Evolutionary conservation across 1,139 yeast genomes (phyloP), one percentile per base, ranked within the genome.

Genomic region (Taiozyma onychis): DNA sequence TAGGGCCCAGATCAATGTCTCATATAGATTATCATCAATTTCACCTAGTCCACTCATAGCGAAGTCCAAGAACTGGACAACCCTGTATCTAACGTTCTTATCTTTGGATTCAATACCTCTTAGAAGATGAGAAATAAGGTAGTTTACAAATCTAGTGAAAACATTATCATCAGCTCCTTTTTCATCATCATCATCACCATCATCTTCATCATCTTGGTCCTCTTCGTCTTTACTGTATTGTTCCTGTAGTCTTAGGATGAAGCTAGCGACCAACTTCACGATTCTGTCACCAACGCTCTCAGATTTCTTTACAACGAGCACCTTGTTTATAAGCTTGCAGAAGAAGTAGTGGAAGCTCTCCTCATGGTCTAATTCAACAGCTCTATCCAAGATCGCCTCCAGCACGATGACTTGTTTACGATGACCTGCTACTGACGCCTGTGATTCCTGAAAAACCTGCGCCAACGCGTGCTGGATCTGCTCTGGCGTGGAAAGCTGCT

Each of bases 371-470:
- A 81, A 68, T 16, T 74, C 74, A 6, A 73, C 66, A 1, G 95
- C 81, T 55, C 79, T 76, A 24, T 70, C 61, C 54, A 85, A 88
- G 16, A 88, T 71, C 42, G 77, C 77, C 60, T 77, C 77, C 63
- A 88, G 66, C 10, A 87, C 77, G 13, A 82, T 78, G 8, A 84
- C 80, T 51, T 88, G 81, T 60, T 88, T 85, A 45, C 88, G 73
- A 66, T 90, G 97, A 3, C 91, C 85, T 0, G 93, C 83, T 39
- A 84, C 73, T 1, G 88, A 76, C 39, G 53, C 52, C 48, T 91
- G 98, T 0, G 95, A 89, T 53, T 85, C 93, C 61, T 87, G 95
- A 63, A 91, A 91, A 3, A 85, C 82, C 51, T 79, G 82, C 0
- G 86, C 81, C 60, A 88, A 72, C 2, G 86, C 80, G 13, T 55